A percentile compares a stretch with the other conserved stretches of the same genome.
phyloP scores from a whole-genome alignment of 352 stramenopile species.

The Pythium periplocum region DNA sequence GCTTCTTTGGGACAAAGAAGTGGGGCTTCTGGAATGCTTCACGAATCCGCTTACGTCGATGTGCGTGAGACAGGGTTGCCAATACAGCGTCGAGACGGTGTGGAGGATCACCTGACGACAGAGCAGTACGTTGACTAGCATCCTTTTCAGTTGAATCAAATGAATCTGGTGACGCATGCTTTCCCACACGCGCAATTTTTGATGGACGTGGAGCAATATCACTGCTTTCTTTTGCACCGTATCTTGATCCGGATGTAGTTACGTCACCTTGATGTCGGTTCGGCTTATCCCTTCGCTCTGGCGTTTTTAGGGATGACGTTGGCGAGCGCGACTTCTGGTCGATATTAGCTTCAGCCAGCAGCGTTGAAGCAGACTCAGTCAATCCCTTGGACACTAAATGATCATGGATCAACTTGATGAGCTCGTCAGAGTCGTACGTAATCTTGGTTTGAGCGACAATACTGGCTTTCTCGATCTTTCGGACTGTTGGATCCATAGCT shows the following conservation, averaged over 20 bases:
- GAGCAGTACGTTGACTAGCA: not conserved
- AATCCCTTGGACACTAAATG: constrained; percentile 81
- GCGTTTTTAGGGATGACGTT: constrained; percentile 4
- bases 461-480: constrained; percentile 86
- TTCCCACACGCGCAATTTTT: too few relatives aligned
- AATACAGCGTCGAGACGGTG: not conserved
- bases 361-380: constrained; percentile 36
- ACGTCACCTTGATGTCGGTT: constrained; percentile 1
- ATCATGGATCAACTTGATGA: constrained; percentile 78
- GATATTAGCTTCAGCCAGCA: constrained; percentile 40
- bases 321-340: constrained; percentile 7
- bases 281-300: constrained; percentile 1
- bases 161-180: not conserved
- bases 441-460: constrained; percentile 87
- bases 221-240: too few relatives aligned
- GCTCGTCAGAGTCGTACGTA: constrained; percentile 77
- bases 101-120: not conserved
- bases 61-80: constrained; percentile 9
- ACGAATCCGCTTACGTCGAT: constrained; percentile 17
- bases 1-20: constrained; percentile 2
- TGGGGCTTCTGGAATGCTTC: constrained; percentile 14
- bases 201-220: too few relatives aligned
- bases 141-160: not conserved
- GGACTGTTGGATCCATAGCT: constrained; percentile 79
- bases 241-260: too few relatives aligned